Conservation (phyloP, 2,329 filamentous ascomycete species). For the Dothistroma septosporum region DNA sequence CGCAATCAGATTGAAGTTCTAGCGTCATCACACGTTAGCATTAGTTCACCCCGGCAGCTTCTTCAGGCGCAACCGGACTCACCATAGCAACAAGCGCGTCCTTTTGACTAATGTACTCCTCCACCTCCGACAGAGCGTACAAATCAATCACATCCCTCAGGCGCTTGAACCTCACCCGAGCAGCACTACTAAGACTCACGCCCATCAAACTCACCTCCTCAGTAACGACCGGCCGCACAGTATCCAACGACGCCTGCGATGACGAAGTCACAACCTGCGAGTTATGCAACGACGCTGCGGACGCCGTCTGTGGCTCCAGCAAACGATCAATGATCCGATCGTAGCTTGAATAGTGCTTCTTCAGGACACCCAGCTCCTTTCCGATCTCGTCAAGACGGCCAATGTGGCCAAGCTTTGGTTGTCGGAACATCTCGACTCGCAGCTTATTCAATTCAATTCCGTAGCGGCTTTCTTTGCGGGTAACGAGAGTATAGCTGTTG, state of each 20-base stretch:
- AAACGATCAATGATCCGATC: constrained; percentile 58
- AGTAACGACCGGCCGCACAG: constrained; percentile 25
- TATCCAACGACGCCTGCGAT: constrained; percentile 21
- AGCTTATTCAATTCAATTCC: constrained; percentile 43
- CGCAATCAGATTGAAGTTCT: constrained; percentile 76
- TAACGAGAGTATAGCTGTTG: constrained; percentile 56
- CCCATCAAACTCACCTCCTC: constrained; percentile 40
- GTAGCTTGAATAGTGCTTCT: constrained; percentile 59
- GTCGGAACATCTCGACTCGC: constrained; percentile 53
- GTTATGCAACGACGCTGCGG: constrained; percentile 43
- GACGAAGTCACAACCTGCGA: constrained; percentile 36
- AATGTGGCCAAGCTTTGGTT: constrained; percentile 44
- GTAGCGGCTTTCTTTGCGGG: constrained; percentile 45
- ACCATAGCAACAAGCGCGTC: constrained; percentile 66
- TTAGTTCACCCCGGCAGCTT: background rate
- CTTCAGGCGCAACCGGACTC: constrained; percentile 24
- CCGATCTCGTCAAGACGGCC: constrained; percentile 57
- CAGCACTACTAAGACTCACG: constrained; percentile 46
- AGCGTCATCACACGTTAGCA: constrained; percentile 6
- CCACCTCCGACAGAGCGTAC: constrained; percentile 59
- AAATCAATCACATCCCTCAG: constrained; percentile 57
- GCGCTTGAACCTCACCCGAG: constrained; percentile 56
- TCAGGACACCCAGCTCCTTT: constrained; percentile 57
- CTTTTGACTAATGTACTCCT: constrained; percentile 65
- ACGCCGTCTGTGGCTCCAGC: constrained; percentile 44